phyloP scores from a whole-genome alignment of 2,329 filamentous ascomycete species.

The Fusarium verrucosum region DNA sequence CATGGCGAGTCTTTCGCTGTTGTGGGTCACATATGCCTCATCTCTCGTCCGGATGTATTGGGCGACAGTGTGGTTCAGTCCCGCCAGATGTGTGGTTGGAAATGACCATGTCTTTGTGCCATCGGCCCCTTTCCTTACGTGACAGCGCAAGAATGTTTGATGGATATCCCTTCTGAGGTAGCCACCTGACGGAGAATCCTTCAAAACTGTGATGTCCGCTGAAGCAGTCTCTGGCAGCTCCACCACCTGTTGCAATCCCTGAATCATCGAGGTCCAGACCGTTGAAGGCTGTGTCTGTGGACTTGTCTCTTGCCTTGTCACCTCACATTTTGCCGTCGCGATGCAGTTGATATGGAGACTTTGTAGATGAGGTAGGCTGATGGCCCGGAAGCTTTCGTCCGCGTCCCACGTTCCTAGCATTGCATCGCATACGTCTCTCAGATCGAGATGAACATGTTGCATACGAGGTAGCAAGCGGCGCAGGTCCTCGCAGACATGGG shows the following conservation, averaged over 20 bases:
- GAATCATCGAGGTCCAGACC: not conserved
- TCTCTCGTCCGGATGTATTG: not conserved
- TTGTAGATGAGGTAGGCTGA: not conserved
- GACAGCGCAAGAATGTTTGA: not conserved
- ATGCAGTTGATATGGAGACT: conserved; percentile 2
- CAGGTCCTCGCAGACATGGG: not conserved
- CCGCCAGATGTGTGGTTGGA: not conserved
- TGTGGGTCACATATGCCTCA: not conserved
- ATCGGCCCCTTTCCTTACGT: not conserved
- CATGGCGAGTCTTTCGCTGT: not conserved
- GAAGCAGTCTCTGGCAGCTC: not conserved
- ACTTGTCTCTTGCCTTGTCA: not conserved
- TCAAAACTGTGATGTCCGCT: not conserved
- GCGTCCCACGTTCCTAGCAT: conserved; percentile 3
- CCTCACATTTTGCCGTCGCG: not conserved
- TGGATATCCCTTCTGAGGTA: not conserved
- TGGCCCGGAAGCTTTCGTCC: not conserved
- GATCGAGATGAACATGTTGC: not conserved
- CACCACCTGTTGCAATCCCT: not conserved
- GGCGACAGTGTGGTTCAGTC: not conserved
- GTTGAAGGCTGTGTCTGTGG: not conserved
- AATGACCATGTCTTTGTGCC: conserved; percentile 3
- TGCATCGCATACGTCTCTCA: not conserved
- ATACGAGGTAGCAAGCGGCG: conserved; percentile 1
- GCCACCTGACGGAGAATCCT: not conserved